Percentiles rank a stretch among this genome's conserved stretches.
These are phyloP conservation scores for Mollisia scopiformis DNA, from an alignment of 2,329 filamentous ascomycete species.

Conservation along the genomic window DNA sequence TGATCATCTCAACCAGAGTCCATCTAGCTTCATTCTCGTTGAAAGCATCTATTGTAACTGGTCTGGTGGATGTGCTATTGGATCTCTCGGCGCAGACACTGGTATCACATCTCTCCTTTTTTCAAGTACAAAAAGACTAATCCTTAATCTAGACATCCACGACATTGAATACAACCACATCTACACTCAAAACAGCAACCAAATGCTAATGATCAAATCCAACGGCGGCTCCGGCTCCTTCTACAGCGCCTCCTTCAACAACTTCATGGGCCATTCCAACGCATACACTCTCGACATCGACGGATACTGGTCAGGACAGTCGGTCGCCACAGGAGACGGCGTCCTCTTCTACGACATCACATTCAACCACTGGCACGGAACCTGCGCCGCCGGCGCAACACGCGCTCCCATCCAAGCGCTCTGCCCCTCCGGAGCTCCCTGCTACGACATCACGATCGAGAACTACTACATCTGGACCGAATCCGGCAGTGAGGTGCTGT, in stretches of 20 bases:
- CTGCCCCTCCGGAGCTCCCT: constrained; percentile 54
- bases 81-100: constrained; percentile 47
- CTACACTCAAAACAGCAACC: constrained; percentile 58
- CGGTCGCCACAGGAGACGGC: constrained; percentile 47
- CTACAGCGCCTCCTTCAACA: constrained; percentile 53
- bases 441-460: constrained; percentile 52
- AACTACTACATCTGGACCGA: constrained; percentile 59
- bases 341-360: constrained; percentile 54
- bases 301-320: constrained; percentile 52
- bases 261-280: constrained; percentile 63
- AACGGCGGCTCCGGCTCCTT: constrained; percentile 59
- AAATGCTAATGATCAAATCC: constrained; percentile 66
- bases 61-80: constrained; percentile 60
- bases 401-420: constrained; percentile 57
- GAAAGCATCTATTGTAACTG: constrained; percentile 66
- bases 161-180: constrained; percentile 58
- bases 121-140: neutral
- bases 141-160: constrained; percentile 49
- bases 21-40: constrained; percentile 58
- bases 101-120: neutral
- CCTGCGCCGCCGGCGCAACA: constrained; percentile 41
- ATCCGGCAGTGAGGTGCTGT: constrained; percentile 42
- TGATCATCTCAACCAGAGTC: constrained; percentile 37
- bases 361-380: constrained; percentile 59
- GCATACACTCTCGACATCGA: constrained; percentile 61